Evolutionary conservation across 1,139 yeast genomes (phyloP), one percentile per base, ranked within the genome.

Genomic region (Yamadazyma diospyri): DNA sequence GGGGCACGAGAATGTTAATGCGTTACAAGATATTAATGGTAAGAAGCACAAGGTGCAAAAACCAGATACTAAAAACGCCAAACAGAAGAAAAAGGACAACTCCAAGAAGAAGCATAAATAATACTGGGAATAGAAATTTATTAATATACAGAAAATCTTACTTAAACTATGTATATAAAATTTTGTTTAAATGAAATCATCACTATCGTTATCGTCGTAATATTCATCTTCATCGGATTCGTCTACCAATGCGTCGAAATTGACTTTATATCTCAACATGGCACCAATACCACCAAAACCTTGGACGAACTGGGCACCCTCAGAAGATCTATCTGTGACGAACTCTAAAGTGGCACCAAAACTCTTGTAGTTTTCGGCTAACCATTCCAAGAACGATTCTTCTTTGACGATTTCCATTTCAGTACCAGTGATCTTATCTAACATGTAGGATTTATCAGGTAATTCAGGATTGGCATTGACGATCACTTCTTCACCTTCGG

Each of bases 211-310:
- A 48, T 81, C 87, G 58, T 79, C 88, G 60, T 78, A 87, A 61
- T 85, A 88, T 59, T 87, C 95, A 46, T 69, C 75, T 52, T 86
- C 95, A 44, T 85, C 95, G 40, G 85, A 77, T 45, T 86, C 97
- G 38, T 88, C 95, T 30, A 68, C 84, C 60, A 92, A 76, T 70
- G 87, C 96, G 58, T 92, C 98, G 55, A 92, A 92, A 69, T 92
- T 92, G 50, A 92, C 94, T 67, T 88, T 88, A 68, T 92, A 92
- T 70, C 98, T 87, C 61, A 92, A 73, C 53, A 92, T 61, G 39
- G 96, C 97, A 61, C 98, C 98, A 48, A 92, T 78, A 69, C 98
- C 98, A 82, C 98, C 98, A 55, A 92, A 92, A 40, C 98, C 98
- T 54, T 81, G 85, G 42, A 84, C 94, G 62, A 92, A 92, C 69